phyloP scores from a whole-genome alignment of 108 stramenopile species.

The Hondaea fermentalgiana region DNA sequence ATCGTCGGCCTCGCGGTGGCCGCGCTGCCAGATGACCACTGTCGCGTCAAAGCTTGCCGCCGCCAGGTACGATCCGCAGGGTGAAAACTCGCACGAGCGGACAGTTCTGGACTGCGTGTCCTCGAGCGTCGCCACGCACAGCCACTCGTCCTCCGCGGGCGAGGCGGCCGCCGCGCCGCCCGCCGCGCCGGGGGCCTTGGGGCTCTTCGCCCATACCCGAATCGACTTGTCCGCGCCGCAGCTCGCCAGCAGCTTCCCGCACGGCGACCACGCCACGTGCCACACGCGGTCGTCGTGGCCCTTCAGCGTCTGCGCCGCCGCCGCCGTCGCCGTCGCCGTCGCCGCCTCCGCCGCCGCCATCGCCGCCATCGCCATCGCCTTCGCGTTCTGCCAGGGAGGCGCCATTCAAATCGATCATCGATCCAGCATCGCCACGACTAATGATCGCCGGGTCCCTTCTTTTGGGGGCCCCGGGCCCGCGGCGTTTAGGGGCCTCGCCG shows the following conservation, averaged over 20 bases:
- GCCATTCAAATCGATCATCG: too few relatives aligned
- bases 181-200: background rate
- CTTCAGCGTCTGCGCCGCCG: background rate
- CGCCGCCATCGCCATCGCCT: background rate
- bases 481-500: too few relatives aligned
- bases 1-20: background rate
- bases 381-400: background rate
- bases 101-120: conserved; percentile 52
- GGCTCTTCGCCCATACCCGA: conserved; percentile 14
- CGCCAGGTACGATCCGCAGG: conserved; percentile 58
- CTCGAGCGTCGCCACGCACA: conserved; percentile 35
- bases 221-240: conserved; percentile 45
- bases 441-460: too few relatives aligned
- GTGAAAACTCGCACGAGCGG: conserved; percentile 50
- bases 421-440: too few relatives aligned
- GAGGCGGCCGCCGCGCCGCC: too few relatives aligned
- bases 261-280: conserved; percentile 52
- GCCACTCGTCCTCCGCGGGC: background rate
- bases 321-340: background rate
- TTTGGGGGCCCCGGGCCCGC: too few relatives aligned
- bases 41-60: conserved; percentile 82
- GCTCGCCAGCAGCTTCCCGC: conserved; percentile 38
- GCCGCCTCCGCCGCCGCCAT: background rate
- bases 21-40: conserved; percentile 68
- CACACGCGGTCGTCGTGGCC: conserved; percentile 57